phyloP scores from a whole-genome alignment of 257 asterid species.

The Knoxia roxburghii region DNA sequence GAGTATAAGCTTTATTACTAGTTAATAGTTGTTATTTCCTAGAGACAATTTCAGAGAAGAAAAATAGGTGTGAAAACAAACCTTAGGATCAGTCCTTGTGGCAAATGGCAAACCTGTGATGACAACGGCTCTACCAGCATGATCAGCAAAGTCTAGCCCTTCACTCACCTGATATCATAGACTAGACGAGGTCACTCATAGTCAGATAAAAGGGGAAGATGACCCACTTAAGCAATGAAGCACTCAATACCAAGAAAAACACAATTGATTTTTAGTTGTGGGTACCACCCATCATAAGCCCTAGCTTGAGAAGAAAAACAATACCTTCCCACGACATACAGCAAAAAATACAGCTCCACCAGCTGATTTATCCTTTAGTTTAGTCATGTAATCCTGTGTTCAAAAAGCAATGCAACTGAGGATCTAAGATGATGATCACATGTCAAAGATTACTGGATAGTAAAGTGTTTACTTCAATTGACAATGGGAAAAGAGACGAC shows the following conservation, averaged over 20 bases:
- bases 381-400: constrained; percentile 87
- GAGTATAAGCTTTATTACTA: background rate
- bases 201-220: background rate
- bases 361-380: constrained; percentile 58
- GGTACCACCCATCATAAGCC: background rate
- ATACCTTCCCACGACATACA: constrained; percentile 98
- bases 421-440: constrained; percentile 14
- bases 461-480: constrained; percentile 63
- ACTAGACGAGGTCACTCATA: constrained; percentile 5
- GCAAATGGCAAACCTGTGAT: constrained; percentile 95
- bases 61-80: constrained; percentile 29
- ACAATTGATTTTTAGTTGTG: background rate
- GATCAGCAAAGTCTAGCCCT: constrained; percentile 97
- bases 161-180: constrained; percentile 69
- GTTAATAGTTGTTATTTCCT: too few species aligned
- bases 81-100: constrained; percentile 86
- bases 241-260: constrained; percentile 2
- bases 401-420: constrained; percentile 23
- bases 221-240: background rate
- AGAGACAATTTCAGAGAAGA: constrained; percentile 8
- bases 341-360: constrained; percentile 93
- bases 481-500: constrained; percentile 67
- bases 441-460: constrained; percentile 7
- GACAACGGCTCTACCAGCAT: constrained; percentile 97
- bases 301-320: constrained; percentile 5